A percentile compares a stretch with the other conserved stretches of the same genome.
These are phyloP conservation scores for Penicillium robsamsonii DNA, from an alignment of 495 filamentous ascomycete genomes.

Conservation along the genomic window DNA sequence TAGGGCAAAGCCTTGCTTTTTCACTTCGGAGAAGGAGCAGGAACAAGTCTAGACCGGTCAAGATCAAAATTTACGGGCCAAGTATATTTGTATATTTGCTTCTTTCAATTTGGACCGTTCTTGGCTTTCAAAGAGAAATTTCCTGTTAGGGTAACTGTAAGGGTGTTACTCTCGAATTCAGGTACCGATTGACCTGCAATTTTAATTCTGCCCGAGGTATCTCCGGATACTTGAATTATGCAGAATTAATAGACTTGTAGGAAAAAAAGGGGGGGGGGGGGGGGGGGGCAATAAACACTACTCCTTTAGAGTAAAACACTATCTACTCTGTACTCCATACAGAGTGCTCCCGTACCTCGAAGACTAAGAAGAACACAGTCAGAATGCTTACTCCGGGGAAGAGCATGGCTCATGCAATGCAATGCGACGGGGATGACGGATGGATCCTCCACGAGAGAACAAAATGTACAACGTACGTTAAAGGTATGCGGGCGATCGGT, in stretches of 20 bases:
- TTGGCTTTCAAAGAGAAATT: constrained; percentile 3
- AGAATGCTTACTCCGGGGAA: constrained; percentile 21
- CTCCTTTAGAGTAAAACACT: not conserved
- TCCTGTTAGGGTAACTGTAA: constrained; percentile 16
- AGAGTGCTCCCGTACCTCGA: not conserved
- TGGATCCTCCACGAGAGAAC: constrained; percentile 23
- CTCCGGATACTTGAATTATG: constrained; percentile 1
- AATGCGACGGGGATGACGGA: constrained; percentile 27
- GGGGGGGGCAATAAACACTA: not conserved
- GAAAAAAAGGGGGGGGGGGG: not conserved
- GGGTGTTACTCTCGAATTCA: constrained; percentile 15
- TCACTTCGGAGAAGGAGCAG: constrained; percentile 24
- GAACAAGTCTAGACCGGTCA: constrained; percentile 31
- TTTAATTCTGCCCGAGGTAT: constrained; percentile 3
- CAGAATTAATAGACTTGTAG: not conserved
- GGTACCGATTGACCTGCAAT: constrained; percentile 18
- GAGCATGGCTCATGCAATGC: constrained; percentile 30
- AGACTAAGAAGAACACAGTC: not conserved
- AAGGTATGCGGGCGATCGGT: constrained; percentile 18
- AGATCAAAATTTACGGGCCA: constrained; percentile 20
- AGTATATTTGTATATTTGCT: constrained; percentile 18
- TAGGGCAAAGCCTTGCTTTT: constrained; percentile 9
- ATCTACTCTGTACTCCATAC: not conserved
- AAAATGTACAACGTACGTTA: constrained; percentile 3
- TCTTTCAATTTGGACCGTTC: constrained; percentile 12